Evolutionary conservation across 2,329 filamentous ascomycete genomes (phyloP), one percentile per base, ranked within the genome.

Genomic region (Rutstroemia sydowiana): DNA sequence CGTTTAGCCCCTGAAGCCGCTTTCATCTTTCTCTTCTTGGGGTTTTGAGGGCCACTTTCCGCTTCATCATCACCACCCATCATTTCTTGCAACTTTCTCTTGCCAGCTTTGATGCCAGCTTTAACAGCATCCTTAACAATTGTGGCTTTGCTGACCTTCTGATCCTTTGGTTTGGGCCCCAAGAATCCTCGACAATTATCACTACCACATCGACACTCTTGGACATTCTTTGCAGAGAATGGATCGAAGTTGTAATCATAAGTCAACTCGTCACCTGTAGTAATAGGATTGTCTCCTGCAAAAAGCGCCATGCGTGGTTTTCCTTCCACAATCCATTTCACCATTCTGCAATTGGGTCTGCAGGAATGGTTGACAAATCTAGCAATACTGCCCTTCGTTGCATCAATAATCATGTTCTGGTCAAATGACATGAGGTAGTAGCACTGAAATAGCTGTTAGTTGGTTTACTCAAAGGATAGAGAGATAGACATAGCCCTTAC

Each of bases 341-440:
- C 89, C 91, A 98, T 97, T 57, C 87, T 82, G 70, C 92, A 97
- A 66, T 98, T 98, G 2, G 93, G 93, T 52, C 88, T 85, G 71
- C 93, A 98, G 16, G 90, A 95, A 69, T 98, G 93, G 67, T 98
- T 98, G 67, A 98, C 91, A 68, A 98, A 98, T 51, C 93, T 87
- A 63, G 93, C 92, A 69, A 97, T 95, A 59, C 88, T 95, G 63
- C 93, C 93, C 51, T 88, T 89, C 26, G 91, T 96, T 31, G 92
- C 93, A 72, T 98, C 93, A 59, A 98, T 95, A 63, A 97, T 95
- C 83, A 97, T 93, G 69, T 95, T 93, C 69, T 96, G 90, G 66
- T 97, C 91, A 66, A 97, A 96, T 51, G 89, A 90, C 93, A 98
- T 98, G 45, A 98, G 75, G 69, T 98, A 98, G 70, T 95, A 97